Conservation (phyloP, 2,329 filamentous ascomycete species). For the Ceratocystis huliohia region DNA sequence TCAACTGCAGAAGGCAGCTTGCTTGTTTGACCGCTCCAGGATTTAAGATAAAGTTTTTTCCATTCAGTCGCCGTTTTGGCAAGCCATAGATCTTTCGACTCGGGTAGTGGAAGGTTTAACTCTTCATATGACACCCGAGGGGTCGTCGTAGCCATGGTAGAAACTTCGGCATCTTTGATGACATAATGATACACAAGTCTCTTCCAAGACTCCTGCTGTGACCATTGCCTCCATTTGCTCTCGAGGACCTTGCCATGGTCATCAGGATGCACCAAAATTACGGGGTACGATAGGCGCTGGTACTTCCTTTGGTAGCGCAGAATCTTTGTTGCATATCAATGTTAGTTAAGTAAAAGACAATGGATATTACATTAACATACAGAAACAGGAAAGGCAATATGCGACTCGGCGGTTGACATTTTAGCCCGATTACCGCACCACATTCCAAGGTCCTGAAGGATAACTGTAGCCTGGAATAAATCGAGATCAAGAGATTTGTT, state of each 20-base stretch:
- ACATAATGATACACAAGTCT: slow-evolving; percentile 53
- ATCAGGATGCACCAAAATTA: slow-evolving; percentile 37
- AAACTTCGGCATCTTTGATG: slow-evolving; percentile 52
- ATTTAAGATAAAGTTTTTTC: slow-evolving; percentile 45
- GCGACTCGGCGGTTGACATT: slow-evolving; percentile 45
- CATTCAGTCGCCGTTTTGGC: slow-evolving; percentile 51
- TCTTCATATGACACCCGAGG: slow-evolving; percentile 58
- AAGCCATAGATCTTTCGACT: slow-evolving; percentile 50
- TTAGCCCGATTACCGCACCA: slow-evolving; percentile 44
- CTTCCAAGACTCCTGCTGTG: slow-evolving; percentile 53
- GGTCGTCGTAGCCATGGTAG: slow-evolving; percentile 52
- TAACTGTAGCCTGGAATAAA: slow-evolving; percentile 38
- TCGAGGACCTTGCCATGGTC: slow-evolving; percentile 47
- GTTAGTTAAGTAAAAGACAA: slow-evolving; percentile 21
- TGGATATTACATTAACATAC: slow-evolving; percentile 26
- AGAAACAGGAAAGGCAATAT: slow-evolving; percentile 34
- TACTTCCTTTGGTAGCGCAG: slow-evolving; percentile 47
- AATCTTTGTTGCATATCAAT: slow-evolving; percentile 30
- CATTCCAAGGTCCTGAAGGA: slow-evolving; percentile 38
- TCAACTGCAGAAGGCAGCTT: slow-evolving; percentile 42
- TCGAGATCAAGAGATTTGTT: slow-evolving; percentile 34
- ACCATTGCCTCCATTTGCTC: slow-evolving; percentile 54
- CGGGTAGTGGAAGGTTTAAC: slow-evolving; percentile 52
- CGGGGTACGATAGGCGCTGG: slow-evolving; percentile 41
- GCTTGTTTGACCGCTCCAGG: slow-evolving; percentile 30